Conservation (phyloP, 2,329 filamentous ascomycete species). For the Sclerotinia minor region DNA sequence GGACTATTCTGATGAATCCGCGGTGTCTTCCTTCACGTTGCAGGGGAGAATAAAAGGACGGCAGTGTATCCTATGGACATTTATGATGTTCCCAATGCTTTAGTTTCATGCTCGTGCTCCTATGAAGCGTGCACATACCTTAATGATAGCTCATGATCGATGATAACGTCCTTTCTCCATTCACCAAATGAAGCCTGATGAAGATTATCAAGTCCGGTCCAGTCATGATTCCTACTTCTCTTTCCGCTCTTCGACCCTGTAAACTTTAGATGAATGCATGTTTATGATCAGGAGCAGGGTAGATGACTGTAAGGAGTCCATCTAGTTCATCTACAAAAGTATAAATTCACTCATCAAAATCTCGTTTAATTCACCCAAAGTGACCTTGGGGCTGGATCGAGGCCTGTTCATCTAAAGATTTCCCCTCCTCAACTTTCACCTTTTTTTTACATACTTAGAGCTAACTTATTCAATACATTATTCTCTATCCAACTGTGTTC, state of each 20-base stretch:
- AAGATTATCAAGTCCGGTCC: background rate
- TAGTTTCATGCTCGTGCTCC: no score
- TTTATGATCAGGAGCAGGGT: background rate
- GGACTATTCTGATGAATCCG: background rate
- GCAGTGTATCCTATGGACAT: background rate
- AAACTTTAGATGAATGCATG: background rate
- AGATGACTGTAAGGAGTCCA: background rate
- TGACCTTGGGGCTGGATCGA: background rate
- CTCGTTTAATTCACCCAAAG: constrained; percentile 3
- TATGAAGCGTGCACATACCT: background rate
- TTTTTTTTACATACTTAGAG: background rate
- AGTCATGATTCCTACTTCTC: background rate
- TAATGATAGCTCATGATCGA: background rate
- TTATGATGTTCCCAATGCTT: background rate
- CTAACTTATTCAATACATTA: background rate
- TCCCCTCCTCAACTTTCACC: background rate
- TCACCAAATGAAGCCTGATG: background rate
- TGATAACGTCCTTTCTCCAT: background rate
- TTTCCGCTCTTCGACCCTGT: background rate
- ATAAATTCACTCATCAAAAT: background rate
- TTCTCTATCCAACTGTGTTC: background rate
- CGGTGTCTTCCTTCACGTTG: background rate
- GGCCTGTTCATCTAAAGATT: background rate
- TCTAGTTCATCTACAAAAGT: background rate
- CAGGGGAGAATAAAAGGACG: no score